A percentile compares a stretch with the other conserved stretches of the same genome.
Evolutionary conservation across 2,329 filamentous ascomycete genomes (phyloP).

Genomic region (Clonostachys solani): DNA sequence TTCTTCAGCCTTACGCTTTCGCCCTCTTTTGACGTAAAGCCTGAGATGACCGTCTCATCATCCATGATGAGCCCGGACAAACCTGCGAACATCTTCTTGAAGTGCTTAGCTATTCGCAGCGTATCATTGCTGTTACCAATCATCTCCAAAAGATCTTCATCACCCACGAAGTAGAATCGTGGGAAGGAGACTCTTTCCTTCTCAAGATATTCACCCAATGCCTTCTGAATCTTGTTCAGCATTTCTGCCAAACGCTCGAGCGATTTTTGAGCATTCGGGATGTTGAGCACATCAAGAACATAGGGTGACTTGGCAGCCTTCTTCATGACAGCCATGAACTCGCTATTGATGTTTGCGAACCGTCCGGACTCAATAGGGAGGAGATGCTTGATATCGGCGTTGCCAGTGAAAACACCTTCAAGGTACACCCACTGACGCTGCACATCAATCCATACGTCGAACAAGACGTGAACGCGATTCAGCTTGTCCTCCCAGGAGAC

Average conservation of each 20-base stretch:
- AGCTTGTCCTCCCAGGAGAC: conserved; percentile 97
- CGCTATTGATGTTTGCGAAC: conserved; percentile 99
- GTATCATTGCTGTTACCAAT: conserved; percentile 99
- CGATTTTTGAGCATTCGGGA: conserved; percentile 92
- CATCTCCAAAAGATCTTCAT: conserved; percentile 97
- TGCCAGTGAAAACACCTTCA: conserved; percentile 97
- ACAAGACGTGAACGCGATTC: conserved; percentile 93
- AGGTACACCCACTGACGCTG: conserved; percentile 99
- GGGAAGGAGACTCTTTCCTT: conserved; percentile 97
- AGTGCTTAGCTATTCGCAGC: conserved; percentile 92
- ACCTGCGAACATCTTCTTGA: conserved; percentile 99
- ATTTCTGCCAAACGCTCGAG: conserved; percentile 94
- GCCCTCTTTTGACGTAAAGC: conserved; percentile 92
- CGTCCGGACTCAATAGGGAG: conserved; percentile 93
- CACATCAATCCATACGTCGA: conserved; percentile 99
- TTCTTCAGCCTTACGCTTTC: conserved; percentile 85
- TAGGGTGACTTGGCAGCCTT: conserved; percentile 97
- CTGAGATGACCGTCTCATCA: conserved; percentile 83
- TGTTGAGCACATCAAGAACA: conserved; percentile 92
- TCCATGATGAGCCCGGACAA: conserved; percentile 87
- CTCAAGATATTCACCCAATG: conserved; percentile 95
- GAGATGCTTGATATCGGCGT: conserved; percentile 97
- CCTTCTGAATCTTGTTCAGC: conserved; percentile 98
- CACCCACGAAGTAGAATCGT: conserved; percentile 98
- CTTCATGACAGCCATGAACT: conserved; percentile 99